Percentiles rank a stretch among this genome's conserved stretches.
Conservation (phyloP, 2,329 filamentous ascomycete species). For the Alternaria gansuensis region DNA sequence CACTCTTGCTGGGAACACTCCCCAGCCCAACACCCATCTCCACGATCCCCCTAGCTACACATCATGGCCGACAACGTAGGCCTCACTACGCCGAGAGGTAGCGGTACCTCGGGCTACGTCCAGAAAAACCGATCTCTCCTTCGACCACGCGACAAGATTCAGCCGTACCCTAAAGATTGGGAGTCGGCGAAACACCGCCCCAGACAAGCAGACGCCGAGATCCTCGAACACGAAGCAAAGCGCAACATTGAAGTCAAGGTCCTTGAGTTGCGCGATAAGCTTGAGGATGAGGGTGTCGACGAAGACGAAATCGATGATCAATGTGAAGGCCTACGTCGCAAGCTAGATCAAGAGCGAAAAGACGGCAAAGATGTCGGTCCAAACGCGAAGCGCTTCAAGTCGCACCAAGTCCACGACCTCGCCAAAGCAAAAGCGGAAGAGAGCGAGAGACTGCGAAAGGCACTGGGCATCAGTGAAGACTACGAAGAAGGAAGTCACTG, state of each 20-base stretch:
- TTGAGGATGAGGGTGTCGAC: constrained; percentile 89
- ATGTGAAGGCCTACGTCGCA: constrained; percentile 72
- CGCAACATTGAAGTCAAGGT: constrained; percentile 93
- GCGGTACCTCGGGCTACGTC: constrained; percentile 96
- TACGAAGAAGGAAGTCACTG: constrained; percentile 89
- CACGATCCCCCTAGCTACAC: neutral
- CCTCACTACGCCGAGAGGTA: constrained; percentile 90
- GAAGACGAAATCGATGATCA: constrained; percentile 90
- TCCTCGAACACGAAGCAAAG: constrained; percentile 92
- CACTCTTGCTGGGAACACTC: neutral
- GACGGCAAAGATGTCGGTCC: constrained; percentile 49
- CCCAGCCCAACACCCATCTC: constrained; percentile 4
- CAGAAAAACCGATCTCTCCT: constrained; percentile 94
- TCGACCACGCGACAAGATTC: constrained; percentile 79
- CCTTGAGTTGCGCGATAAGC: constrained; percentile 83
- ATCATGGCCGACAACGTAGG: constrained; percentile 96
- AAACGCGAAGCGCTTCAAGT: constrained; percentile 72
- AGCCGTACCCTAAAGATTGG: constrained; percentile 78
- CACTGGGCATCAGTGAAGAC: constrained; percentile 84
- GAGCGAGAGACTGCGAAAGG: constrained; percentile 85
- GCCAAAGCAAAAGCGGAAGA: constrained; percentile 96
- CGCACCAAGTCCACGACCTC: constrained; percentile 94
- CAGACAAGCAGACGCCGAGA: constrained; percentile 87
- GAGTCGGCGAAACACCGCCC: constrained; percentile 76
- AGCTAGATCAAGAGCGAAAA: constrained; percentile 62